A percentile compares a stretch with the other conserved stretches of the same genome.
phyloP scores from a whole-genome alignment of 768 basidiomycete species.

The Pulveroboletus frians region DNA sequence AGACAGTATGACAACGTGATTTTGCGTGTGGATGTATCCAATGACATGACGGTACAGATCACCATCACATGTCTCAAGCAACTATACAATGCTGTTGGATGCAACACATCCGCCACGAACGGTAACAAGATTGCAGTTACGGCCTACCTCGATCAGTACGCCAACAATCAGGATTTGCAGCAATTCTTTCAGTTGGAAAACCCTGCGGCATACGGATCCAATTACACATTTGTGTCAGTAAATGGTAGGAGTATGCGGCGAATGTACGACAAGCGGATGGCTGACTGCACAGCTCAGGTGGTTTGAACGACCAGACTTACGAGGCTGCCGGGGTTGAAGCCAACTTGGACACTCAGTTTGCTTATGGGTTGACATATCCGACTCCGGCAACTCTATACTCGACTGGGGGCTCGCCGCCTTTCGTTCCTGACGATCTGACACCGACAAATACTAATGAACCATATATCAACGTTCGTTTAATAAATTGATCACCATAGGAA shows the following conservation, averaged over 20 bases:
- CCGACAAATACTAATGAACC: constrained; percentile 46
- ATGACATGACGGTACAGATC: constrained; percentile 25
- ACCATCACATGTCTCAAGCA: constrained; percentile 51
- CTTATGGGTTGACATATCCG: constrained; percentile 59
- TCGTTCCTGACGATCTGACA: constrained; percentile 41
- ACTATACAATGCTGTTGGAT: constrained; percentile 50
- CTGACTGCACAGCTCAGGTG: constrained; percentile 38
- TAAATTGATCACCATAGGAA: neutral
- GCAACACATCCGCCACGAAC: constrained; percentile 37
- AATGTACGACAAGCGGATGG: neutral
- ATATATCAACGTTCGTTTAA: constrained; percentile 35
- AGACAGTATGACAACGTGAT: constrained; percentile 16
- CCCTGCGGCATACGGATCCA: constrained; percentile 44
- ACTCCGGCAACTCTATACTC: constrained; percentile 57
- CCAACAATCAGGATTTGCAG: constrained; percentile 49
- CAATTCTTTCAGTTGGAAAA: constrained; percentile 45
- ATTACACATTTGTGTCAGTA: constrained; percentile 50
- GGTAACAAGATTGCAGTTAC: constrained; percentile 51
- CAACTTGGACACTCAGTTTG: constrained; percentile 63
- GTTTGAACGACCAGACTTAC: constrained; percentile 53
- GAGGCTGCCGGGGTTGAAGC: constrained; percentile 57
- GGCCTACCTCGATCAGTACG: constrained; percentile 49
- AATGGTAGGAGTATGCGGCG: constrained; percentile 37
- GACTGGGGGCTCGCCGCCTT: constrained; percentile 59
- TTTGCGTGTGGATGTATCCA: neutral